Evolutionary conservation across 371 early-diverging fungal species (phyloP).

Genomic region (Rhizomucor pusillus): DNA sequence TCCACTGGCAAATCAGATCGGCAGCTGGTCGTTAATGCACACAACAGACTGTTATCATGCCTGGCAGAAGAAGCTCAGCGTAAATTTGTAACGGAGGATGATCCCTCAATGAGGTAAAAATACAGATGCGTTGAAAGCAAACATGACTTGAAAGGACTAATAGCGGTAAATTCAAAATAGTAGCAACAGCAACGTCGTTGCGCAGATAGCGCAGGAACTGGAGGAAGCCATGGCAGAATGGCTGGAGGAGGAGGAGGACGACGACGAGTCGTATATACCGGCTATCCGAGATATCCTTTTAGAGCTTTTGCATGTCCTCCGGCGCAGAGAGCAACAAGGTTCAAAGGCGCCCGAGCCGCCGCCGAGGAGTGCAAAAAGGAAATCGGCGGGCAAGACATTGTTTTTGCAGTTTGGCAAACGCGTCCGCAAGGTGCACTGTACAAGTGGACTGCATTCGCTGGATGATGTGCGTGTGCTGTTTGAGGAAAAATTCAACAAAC

Average conservation of each 20-base stretch:
- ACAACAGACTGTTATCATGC: too few relatives aligned
- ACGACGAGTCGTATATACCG: slow-evolving; percentile 41
- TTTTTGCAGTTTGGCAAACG: slow-evolving; percentile 51
- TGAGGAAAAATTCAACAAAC: slow-evolving; percentile 41
- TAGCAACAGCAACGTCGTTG: neutral
- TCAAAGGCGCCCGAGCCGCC: neutral
- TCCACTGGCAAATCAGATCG: slow-evolving; percentile 23
- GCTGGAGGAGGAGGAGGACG: too few relatives aligned
- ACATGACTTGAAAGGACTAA: too few relatives aligned
- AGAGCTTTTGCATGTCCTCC: slow-evolving; percentile 49
- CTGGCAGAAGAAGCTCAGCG: too few relatives aligned
- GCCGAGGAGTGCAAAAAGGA: slow-evolving; percentile 5
- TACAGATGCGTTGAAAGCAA: too few relatives aligned
- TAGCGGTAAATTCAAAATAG: too few relatives aligned
- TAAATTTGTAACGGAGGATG: too few relatives aligned
- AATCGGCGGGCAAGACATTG: slow-evolving; percentile 18
- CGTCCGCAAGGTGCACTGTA: slow-evolving; percentile 41
- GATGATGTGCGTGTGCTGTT: slow-evolving; percentile 44
- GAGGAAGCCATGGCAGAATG: neutral
- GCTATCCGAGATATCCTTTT: slow-evolving; percentile 55
- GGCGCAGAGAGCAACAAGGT: slow-evolving; percentile 37
- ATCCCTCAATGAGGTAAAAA: too few relatives aligned
- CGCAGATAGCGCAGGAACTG: neutral
- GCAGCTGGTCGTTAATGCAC: too few relatives aligned
- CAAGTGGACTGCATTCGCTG: slow-evolving; percentile 32